Evolutionary conservation across 768 basidiomycete genomes (phyloP), one percentile per base, ranked within the genome.

Genomic region (Kwoniella dendrophila): DNA sequence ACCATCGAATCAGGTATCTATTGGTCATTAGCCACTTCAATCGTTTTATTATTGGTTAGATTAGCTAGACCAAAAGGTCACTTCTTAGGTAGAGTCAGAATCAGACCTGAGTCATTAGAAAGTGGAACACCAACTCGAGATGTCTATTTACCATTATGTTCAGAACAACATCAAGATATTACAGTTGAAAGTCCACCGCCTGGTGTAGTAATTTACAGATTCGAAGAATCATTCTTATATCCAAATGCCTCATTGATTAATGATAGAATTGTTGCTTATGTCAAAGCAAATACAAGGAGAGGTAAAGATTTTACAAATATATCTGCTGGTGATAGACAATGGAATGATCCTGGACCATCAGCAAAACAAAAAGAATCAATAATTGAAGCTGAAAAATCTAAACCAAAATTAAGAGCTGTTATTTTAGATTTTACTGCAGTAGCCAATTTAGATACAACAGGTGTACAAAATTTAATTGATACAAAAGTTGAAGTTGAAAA

Each of bases 341-440:
- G 95, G 95, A 99, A 99, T 74, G 93, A 96, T 70, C 87, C 90
- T 10, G 90, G 91, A 27, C 89, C 90, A 20, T 70, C 77, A 51
- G 81, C 83, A 18, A 82, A 83, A 14, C 81, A 81, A 4, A 79
- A 78, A 0, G 81, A 72, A 0, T 83, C 81, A 26, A 85, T 86
- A 40, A 48, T 56, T 43, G 67, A 69, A 18, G 58, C 45, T 6
- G 81, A 79, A 16, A 80, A 82, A 40, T 84, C 89, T 62, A 86
- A 84, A 71, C 91, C 94, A 0, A 74, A 81, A 22, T 81, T 98
- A 47, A 87, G 87, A 58, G 92, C 95, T 12, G 84, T 99, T 67
- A 89, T 99, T 29, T 82, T 98, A 73, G 96, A 99, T 77, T 92
- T 98, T 73, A 87, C 91, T 32, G 81, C 85, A 33, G 88, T 94